Base-by-base conservation (phyloP, 1,139 yeast species). In the Magnusiomyces magnusii region DNA sequence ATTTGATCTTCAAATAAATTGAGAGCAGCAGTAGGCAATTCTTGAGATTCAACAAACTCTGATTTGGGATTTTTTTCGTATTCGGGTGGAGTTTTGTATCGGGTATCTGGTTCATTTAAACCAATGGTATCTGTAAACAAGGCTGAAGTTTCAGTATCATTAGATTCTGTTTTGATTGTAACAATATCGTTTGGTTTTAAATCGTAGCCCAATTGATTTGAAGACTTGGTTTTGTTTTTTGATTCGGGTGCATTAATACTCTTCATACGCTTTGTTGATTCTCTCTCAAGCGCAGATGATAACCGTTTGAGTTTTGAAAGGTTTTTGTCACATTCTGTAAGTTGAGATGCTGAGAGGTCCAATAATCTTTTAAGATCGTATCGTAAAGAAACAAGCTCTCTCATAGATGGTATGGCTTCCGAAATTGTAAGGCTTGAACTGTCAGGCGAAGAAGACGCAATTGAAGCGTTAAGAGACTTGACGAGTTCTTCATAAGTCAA, bases 61-160 rank as follows among this genome's bases (percentile, higher is more conserved):
- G 89, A 81, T 65, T 86, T 86, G 0, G 95, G 95, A 68, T 87
- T 87, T 64, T 83, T 84, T 21, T 85, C 56, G 85, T 85, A 72
- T 82, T 89, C 67, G 79, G 80, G 60, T 23, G 62, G 57, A 17
- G 59, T 34, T 19, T 56, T 61, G 17, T 56, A 54, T 10, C 51
- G 56, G n/a, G 59, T 55, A 13, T 54, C 54, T 1, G 59, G 31
- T 25, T 54, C 54, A 7, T 50, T 51, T 19, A 58, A 36, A 1
- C 60, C 60, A 21, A 52, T 55, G 25, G 54, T 55, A 49, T 58
- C 58, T n/a, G 54, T 49, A n/a, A 36, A 23, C 10, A 52, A 15
- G 17, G 57, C 47, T 2, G 21, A 25, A 42, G 41, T 36, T 24
- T 51, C 39, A 7, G 57, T 7, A 34, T 58, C 61, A 41, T 23